Conservation (phyloP, 352 stramenopile species). For the Phytophthora sp. region DNA sequence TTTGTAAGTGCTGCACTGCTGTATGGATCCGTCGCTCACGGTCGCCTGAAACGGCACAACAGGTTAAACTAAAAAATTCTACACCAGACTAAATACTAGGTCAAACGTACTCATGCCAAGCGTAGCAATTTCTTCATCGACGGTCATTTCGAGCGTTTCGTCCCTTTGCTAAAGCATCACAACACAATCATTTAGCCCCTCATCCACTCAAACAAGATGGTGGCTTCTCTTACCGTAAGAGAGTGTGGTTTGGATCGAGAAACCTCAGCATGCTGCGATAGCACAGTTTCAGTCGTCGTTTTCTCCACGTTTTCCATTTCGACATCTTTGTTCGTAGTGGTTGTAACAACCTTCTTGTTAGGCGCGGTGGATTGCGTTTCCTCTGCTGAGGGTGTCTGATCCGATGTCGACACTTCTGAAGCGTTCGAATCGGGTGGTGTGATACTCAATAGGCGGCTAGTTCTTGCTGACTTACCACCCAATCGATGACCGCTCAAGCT, state of each 20-base stretch:
- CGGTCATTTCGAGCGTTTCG: conserved; percentile 3
- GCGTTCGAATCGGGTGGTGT: neutral
- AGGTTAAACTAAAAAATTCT: neutral
- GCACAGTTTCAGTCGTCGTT: neutral
- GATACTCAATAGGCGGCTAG: conserved; percentile 34
- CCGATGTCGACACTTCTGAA: neutral
- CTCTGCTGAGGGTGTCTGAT: neutral
- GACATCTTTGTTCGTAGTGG: conserved; percentile 4
- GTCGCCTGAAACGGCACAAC: conserved; percentile 38
- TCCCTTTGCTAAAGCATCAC: neutral
- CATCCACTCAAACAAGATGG: neutral
- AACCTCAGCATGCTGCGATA: neutral
- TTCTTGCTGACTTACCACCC: conserved; percentile 36
- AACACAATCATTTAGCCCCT: neutral
- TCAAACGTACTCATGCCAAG: conserved; percentile 51
- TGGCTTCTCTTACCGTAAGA: conserved; percentile 1
- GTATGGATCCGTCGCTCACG: conserved; percentile 60
- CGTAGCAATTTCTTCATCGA: conserved; percentile 35
- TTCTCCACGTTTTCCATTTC: conserved; percentile 22
- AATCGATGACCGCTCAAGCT: conserved; percentile 38
- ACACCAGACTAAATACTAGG: neutral
- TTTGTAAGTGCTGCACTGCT: conserved; percentile 46
- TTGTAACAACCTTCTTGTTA: neutral
- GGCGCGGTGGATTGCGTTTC: neutral
- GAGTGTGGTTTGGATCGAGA: neutral